Percentiles rank a stretch among this genome's conserved stretches.
phyloP scores from a whole-genome alignment of 208 protist species.

The Leishmania lainsoni region DNA sequence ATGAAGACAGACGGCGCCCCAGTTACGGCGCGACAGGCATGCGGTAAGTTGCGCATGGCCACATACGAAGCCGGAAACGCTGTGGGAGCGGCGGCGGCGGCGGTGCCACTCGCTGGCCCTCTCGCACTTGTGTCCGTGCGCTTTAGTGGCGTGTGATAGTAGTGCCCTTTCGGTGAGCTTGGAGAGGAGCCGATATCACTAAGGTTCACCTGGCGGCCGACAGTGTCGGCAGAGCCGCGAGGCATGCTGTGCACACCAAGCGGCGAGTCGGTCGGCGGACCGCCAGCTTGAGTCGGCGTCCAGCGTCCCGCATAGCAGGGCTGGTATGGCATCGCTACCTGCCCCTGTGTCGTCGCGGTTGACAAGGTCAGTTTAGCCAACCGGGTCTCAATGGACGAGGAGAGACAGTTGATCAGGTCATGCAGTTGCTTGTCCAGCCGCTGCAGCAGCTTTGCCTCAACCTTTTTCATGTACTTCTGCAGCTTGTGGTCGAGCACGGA shows the following conservation, averaged over 20 bases:
- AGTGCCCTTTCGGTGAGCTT: conserved; percentile 7
- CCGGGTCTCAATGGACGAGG: conserved; percentile 55
- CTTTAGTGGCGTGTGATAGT: background rate
- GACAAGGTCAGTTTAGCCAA: conserved; percentile 23
- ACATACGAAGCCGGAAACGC: background rate
- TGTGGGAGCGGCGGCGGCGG: background rate
- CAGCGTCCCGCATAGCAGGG: background rate
- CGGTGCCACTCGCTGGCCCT: background rate
- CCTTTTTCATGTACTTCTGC: conserved; percentile 56
- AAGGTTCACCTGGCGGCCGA: background rate
- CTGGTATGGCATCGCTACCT: background rate
- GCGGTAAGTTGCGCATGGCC: background rate
- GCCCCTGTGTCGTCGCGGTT: background rate
- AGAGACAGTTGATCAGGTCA: conserved; percentile 57
- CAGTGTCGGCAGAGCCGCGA: background rate
- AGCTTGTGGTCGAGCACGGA: conserved; percentile 58
- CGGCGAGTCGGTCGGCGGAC: background rate
- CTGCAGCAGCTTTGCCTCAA: conserved; percentile 58
- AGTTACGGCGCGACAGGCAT: background rate
- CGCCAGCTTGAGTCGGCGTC: background rate
- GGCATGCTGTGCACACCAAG: background rate
- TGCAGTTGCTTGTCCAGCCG: conserved; percentile 77
- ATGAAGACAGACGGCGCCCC: background rate
- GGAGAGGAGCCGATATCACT: background rate
- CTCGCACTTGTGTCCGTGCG: background rate